Conservation (phyloP, 768 basidiomycete species). For the Phaeolepiota aurea region DNA sequence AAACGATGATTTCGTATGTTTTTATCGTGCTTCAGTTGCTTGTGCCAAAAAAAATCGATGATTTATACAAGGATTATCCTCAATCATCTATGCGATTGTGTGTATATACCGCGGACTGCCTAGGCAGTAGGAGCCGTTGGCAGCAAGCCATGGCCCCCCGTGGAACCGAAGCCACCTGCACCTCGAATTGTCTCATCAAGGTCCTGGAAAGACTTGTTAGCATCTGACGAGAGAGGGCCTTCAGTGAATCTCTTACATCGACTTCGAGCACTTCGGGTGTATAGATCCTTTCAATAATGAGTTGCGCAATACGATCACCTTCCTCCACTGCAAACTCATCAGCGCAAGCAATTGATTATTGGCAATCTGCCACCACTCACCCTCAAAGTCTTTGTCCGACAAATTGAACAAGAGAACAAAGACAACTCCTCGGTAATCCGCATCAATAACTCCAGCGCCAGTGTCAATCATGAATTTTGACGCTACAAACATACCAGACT, state of each 20-base stretch:
- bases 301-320: conserved; percentile 94
- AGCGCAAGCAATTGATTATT: too few relatives aligned
- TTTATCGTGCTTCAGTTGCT: background rate
- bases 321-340: conserved; percentile 67
- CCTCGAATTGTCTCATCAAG: conserved; percentile 85
- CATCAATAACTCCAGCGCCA: conserved; percentile 95
- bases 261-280: conserved; percentile 86
- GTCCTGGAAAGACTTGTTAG: conserved; percentile 34
- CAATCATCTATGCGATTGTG: too few relatives aligned
- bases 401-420: conserved; percentile 92
- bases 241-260: conserved; percentile 40
- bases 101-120: too few relatives aligned
- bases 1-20: conserved; percentile 9
- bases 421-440: conserved; percentile 89
- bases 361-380: conserved; percentile 41
- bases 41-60: too few relatives aligned
- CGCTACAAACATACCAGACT: conserved; percentile 48
- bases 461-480: conserved; percentile 98
- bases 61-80: too few relatives aligned
- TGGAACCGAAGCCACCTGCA: conserved; percentile 86
- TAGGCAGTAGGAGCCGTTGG: conserved; percentile 11
- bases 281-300: conserved; percentile 86
- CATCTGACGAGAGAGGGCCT: conserved; percentile 3
- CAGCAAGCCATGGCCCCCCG: conserved; percentile 71
- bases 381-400: conserved; percentile 82